Evolutionary conservation across 2,329 filamentous ascomycete species (phyloP).

Genomic region (Fusarium siculi): DNA sequence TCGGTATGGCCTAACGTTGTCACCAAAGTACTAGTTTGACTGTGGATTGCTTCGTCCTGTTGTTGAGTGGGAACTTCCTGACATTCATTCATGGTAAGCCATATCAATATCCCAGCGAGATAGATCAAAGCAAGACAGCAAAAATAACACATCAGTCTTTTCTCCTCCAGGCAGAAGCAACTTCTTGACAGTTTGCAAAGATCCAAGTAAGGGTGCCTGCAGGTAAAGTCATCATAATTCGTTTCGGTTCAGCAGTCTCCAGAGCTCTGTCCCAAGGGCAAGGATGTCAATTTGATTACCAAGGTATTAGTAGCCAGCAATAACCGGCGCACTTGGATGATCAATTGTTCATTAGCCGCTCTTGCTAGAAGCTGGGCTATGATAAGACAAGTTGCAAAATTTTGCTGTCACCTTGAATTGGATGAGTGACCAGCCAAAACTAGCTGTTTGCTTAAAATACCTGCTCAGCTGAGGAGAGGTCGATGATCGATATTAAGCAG

Average conservation of each 20-base stretch:
- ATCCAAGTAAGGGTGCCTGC: background rate
- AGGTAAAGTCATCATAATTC: background rate
- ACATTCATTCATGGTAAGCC: background rate
- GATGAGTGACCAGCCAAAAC: slow-evolving; percentile 5
- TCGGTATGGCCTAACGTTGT: slow-evolving; percentile 24
- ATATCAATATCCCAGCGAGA: background rate
- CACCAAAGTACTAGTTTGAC: background rate
- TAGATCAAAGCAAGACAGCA: background rate
- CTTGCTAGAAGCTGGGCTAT: background rate
- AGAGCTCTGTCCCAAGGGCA: background rate
- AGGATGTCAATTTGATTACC: background rate
- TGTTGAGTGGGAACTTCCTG: background rate
- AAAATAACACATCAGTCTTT: background rate
- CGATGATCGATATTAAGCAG: background rate
- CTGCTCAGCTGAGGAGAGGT: slow-evolving; percentile 26
- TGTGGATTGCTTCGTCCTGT: slow-evolving; percentile 1
- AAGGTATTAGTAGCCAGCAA: background rate
- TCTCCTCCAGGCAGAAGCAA: background rate
- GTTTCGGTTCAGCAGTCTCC: background rate
- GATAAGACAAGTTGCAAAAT: background rate
- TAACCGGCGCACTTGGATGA: background rate
- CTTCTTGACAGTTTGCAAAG: background rate
- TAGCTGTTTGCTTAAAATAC: slow-evolving; percentile 6
- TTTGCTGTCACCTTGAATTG: background rate
- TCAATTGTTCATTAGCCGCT: background rate